phyloP scores from a whole-genome alignment of 805 yeast species.

The Suhomyces canberraensis region DNA sequence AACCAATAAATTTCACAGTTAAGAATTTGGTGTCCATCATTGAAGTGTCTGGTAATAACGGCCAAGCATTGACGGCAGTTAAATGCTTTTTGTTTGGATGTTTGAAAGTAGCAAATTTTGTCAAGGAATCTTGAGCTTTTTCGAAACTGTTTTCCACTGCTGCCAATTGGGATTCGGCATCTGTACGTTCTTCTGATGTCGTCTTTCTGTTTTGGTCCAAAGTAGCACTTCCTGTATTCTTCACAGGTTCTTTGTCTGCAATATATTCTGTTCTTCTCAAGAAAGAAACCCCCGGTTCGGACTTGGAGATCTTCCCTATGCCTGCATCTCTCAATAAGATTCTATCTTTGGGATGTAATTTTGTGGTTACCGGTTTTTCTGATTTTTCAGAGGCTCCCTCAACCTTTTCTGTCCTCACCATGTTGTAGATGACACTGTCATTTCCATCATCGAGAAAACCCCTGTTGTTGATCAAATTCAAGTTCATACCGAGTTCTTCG shows the following conservation, averaged over 20 bases:
- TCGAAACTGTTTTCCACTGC: slow-evolving; percentile 80
- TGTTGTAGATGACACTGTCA: slow-evolving; percentile 38
- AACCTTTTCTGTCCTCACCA: slow-evolving; percentile 3
- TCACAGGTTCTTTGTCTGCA: slow-evolving; percentile 50
- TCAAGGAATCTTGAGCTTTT: slow-evolving; percentile 46
- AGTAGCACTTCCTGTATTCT: slow-evolving; percentile 20
- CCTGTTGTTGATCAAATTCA: slow-evolving; percentile 66
- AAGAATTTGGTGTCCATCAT: slow-evolving; percentile 76
- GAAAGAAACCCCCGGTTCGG: slow-evolving; percentile 64
- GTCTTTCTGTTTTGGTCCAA: slow-evolving; percentile 20
- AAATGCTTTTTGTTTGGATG: slow-evolving; percentile 80
- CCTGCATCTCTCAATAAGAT: slow-evolving; percentile 78
- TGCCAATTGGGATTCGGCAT: slow-evolving; percentile 60
- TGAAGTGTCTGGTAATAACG: slow-evolving; percentile 86
- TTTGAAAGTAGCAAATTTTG: slow-evolving; percentile 40
- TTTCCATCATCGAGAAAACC: slow-evolving; percentile 66
- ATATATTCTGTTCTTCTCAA: slow-evolving; percentile 93
- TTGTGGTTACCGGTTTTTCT: slow-evolving; percentile 23
- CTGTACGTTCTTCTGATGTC: slow-evolving; percentile 31
- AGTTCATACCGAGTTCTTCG: slow-evolving; percentile 68
- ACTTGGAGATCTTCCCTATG: slow-evolving; percentile 40
- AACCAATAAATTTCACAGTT: slow-evolving; percentile 59
- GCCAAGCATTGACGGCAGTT: slow-evolving; percentile 75
- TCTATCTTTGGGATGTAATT: slow-evolving; percentile 74
- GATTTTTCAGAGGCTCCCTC: slow-evolving; percentile 1